Evolutionary conservation across 441 rosid species (phyloP).

Genomic region (Aquilaria agallochum): DNA sequence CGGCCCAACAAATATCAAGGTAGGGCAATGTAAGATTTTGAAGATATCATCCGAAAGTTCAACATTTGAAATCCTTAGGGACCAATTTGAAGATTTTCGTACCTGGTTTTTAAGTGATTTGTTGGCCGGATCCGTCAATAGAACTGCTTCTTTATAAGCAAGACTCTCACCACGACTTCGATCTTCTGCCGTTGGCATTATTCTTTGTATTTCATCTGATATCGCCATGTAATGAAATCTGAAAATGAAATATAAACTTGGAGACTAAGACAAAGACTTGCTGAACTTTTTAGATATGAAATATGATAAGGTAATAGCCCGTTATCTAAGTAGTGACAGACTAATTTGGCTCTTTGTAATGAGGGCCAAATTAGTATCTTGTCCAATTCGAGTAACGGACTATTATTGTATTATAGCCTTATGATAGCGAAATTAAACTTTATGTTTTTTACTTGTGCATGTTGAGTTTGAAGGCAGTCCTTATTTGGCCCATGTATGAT

Average conservation of each 20-base stretch:
- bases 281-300: too few species aligned
- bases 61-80: too few species aligned
- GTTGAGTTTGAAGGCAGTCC: constrained; percentile 66
- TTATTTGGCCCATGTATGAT: constrained; percentile 60
- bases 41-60: too few species aligned
- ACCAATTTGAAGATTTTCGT: not conserved
- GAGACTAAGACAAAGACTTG: too few species aligned
- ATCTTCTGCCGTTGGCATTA: constrained; percentile 29
- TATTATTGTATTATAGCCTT: too few species aligned
- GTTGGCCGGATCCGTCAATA: constrained; percentile 53
- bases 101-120: constrained; percentile 46
- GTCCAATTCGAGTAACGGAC: too few species aligned
- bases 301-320: too few species aligned
- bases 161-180: constrained; percentile 20
- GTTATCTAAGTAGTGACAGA: too few species aligned
- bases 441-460: constrained; percentile 23
- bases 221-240: constrained; percentile 41
- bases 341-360: too few species aligned
- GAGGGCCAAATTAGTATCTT: too few species aligned
- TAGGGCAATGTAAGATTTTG: too few species aligned
- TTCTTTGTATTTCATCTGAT: constrained; percentile 34
- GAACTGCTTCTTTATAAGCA: constrained; percentile 63
- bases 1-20: constrained; percentile 8
- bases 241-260: not conserved
- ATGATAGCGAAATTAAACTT: too few species aligned